Evolutionary conservation across 2,329 filamentous ascomycete species (phyloP), one percentile per base, ranked within the genome.

Genomic region (Dactylellina drechsleri): DNA sequence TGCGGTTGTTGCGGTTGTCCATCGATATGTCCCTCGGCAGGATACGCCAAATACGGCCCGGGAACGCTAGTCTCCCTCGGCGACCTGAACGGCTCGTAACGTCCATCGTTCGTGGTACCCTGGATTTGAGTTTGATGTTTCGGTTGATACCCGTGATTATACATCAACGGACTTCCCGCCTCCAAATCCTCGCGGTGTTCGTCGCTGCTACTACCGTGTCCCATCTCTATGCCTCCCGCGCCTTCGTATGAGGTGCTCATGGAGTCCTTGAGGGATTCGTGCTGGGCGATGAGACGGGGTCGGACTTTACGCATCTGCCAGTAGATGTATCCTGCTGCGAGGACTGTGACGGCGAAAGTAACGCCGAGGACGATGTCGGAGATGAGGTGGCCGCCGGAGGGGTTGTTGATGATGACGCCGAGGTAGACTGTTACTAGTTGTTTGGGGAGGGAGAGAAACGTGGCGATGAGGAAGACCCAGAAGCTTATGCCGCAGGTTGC

Each of bases 391-490:
- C 66, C 65, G 20, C 66, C 50, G 5, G 50, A 53, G 6, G 72
- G 72, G 60, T 76, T 57, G 40, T 76, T 71, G 49, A 76, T 66
- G 4, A 83, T 80, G 12, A 83, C 81, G 47, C 83, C 83, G 4
- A 83, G 77, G 71, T 83, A 83, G 41, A 84, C 82, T 57, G 83
- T 80, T 49, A 84, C 81, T 65, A 83, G 81, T 76, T 83, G 82
- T 76, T 83, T 83, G 1, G 83, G 82, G 0, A 84, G 79, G 15
- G 82, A 82, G 59, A 83, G 71, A 77, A 83, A 81, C 6, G 82
- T 83, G 2, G 83, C 82, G 66, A 83, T 72, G 67, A 81, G 78
- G 65, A 83, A 83, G 72, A 81, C 78, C 82, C 82, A 83, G 78
- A 84, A 83, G 60, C 80, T 81, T 53, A 84, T 82, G 66, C 82